phyloP scores from a whole-genome alignment of 1,284 basidiomycete genomes.

The Exobasidium cylindrosporum region DNA sequence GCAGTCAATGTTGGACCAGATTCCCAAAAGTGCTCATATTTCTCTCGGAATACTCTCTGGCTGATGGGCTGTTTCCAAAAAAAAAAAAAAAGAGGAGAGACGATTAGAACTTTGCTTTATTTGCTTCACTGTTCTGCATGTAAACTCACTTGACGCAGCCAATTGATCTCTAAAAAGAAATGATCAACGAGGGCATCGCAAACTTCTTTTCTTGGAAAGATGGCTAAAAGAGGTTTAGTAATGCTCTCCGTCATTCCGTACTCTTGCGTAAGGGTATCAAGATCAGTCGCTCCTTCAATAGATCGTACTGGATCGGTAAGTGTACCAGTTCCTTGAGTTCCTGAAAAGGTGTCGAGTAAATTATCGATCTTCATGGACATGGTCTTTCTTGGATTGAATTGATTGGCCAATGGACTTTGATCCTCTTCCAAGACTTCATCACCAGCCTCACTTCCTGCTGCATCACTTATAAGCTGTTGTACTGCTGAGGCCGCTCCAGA shows the following conservation, averaged over 20 bases:
- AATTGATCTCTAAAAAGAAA: slow-evolving; percentile 45
- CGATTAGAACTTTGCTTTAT: neutral
- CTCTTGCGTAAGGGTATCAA: slow-evolving; percentile 40
- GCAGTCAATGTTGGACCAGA: slow-evolving; percentile 36
- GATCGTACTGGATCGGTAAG: slow-evolving; percentile 29
- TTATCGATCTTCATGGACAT: slow-evolving; percentile 41
- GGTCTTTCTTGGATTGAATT: neutral
- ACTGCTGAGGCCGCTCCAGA: neutral
- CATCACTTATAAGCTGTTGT: neutral
- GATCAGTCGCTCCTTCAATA: slow-evolving; percentile 26
- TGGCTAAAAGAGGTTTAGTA: slow-evolving; percentile 28
- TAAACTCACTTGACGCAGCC: slow-evolving; percentile 37
- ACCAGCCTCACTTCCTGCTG: slow-evolving; percentile 26
- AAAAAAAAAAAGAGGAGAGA: neutral
- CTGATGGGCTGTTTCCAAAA: neutral
- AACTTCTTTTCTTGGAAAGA: slow-evolving; percentile 51
- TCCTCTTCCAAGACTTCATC: slow-evolving; percentile 35
- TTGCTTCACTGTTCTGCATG: neutral
- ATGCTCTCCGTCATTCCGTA: slow-evolving; percentile 33
- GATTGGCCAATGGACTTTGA: neutral
- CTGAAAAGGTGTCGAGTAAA: slow-evolving; percentile 23
- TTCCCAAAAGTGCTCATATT: slow-evolving; percentile 22
- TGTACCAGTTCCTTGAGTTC: slow-evolving; percentile 12
- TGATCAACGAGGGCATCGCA: slow-evolving; percentile 36
- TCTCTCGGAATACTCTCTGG: neutral